Evolutionary conservation across 805 yeast genomes (phyloP).

Genomic region (Wickerhamomyces strasburgensis): DNA sequence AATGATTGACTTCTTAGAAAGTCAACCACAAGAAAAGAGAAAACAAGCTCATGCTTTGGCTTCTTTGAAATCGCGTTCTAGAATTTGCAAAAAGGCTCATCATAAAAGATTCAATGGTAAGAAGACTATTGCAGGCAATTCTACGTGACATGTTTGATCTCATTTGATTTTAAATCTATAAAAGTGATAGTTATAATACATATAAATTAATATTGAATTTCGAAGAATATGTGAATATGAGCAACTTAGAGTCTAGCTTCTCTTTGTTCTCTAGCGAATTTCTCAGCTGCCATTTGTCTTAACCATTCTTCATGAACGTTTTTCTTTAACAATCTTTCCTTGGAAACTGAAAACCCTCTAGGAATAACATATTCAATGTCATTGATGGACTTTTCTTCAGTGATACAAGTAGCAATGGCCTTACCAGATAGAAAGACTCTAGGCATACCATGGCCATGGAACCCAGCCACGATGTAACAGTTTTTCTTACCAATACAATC

Average conservation of each 20-base stretch:
- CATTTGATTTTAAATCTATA: too few relatives aligned
- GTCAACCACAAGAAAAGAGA: too few relatives aligned
- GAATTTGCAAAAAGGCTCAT: too few relatives aligned
- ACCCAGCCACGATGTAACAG: slow-evolving; percentile 41
- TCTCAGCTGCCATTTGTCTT: background rate
- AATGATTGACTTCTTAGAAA: too few relatives aligned
- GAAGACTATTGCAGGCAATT: too few relatives aligned
- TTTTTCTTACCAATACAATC: slow-evolving; percentile 22
- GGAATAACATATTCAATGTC: slow-evolving; percentile 18
- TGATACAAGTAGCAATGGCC: slow-evolving; percentile 30
- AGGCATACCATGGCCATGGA: slow-evolving; percentile 51
- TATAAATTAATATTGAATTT: too few relatives aligned
- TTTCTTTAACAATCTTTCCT: slow-evolving; percentile 16
- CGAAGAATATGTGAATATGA: too few relatives aligned
- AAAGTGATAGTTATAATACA: too few relatives aligned
- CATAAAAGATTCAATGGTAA: too few relatives aligned
- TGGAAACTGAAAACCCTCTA: slow-evolving; percentile 13
- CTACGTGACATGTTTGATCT: too few relatives aligned
- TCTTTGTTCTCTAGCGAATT: background rate
- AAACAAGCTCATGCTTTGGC: too few relatives aligned
- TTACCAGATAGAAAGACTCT: slow-evolving; percentile 37
- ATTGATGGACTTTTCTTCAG: slow-evolving; percentile 8
- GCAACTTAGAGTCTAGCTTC: background rate
- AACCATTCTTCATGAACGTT: slow-evolving; percentile 7
- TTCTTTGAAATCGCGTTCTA: too few relatives aligned